A percentile compares a stretch with the other conserved stretches of the same genome.
phyloP scores from a whole-genome alignment of 202 grass and related monocot species.

The Brachypodium distachyon region DNA sequence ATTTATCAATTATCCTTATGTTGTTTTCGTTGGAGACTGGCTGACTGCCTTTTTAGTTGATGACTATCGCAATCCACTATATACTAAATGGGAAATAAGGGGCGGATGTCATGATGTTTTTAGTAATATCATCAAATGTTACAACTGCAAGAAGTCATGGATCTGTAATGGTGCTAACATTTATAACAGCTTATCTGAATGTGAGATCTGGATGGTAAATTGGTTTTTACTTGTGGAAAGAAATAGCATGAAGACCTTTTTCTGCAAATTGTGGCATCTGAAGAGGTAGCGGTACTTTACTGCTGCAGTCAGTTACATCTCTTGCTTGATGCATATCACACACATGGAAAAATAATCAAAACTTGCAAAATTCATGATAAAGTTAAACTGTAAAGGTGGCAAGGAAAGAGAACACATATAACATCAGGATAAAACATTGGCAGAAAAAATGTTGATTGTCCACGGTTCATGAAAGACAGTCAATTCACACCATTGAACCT shows the following conservation, averaged over 20 bases:
- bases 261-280: not conserved
- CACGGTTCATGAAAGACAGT: not conserved
- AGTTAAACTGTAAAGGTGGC: not conserved
- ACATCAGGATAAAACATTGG: not conserved
- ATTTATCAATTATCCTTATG: not conserved
- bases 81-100: not conserved
- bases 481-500: not conserved
- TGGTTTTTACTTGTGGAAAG: not conserved
- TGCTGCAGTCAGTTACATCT: not conserved
- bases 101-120: not conserved
- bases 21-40: not conserved
- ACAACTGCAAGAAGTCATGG: not conserved
- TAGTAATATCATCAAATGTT: not conserved
- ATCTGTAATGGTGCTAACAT: not conserved
- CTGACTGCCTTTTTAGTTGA: not conserved
- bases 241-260: not conserved
- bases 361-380: not conserved
- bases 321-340: not conserved
- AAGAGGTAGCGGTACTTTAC: not conserved
- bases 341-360: not conserved
- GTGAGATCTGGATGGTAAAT: not conserved
- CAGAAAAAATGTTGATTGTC: not conserved
- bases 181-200: not conserved
- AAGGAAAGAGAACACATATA: not conserved
- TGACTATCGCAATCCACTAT: not conserved